Conservation (phyloP, 73 alveolate genomes). For the Stentor coeruleus region DNA sequence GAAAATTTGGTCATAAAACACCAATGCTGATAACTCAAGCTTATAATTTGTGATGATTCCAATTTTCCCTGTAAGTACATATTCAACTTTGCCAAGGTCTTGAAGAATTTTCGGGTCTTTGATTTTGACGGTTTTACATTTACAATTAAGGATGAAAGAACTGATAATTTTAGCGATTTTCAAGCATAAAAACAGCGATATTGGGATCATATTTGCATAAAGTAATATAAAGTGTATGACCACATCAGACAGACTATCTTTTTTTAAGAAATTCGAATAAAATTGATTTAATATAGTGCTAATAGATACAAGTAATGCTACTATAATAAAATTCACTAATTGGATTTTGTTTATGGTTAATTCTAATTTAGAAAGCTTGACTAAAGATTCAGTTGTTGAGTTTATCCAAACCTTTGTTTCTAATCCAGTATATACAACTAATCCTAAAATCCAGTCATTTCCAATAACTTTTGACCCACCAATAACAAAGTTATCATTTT, state of each 20-base stretch:
- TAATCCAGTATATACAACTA: not conserved
- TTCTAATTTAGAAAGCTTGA: not conserved
- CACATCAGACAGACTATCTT: not conserved
- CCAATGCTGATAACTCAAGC: too few species aligned
- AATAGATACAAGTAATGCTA: not conserved
- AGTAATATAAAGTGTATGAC: not conserved
- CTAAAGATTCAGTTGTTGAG: not conserved
- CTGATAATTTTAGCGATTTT: not conserved
- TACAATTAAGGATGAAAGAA: not conserved
- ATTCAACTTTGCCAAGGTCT: not conserved
- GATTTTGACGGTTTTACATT: too few species aligned
- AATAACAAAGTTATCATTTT: not conserved
- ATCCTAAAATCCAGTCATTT: not conserved
- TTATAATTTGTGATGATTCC: not conserved
- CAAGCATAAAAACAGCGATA: not conserved
- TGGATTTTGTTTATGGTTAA: not conserved
- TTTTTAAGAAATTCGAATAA: not conserved
- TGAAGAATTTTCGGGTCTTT: not conserved
- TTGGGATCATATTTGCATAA: not conserved
- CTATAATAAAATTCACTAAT: not conserved
- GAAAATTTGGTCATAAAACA: too few species aligned
- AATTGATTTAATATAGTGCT: too few species aligned
- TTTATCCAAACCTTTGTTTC: not conserved
- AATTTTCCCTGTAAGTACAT: not conserved
- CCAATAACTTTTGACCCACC: not conserved